phyloP scores from a whole-genome alignment of 2,329 filamentous ascomycete species.

The Penicillium decumbens region DNA sequence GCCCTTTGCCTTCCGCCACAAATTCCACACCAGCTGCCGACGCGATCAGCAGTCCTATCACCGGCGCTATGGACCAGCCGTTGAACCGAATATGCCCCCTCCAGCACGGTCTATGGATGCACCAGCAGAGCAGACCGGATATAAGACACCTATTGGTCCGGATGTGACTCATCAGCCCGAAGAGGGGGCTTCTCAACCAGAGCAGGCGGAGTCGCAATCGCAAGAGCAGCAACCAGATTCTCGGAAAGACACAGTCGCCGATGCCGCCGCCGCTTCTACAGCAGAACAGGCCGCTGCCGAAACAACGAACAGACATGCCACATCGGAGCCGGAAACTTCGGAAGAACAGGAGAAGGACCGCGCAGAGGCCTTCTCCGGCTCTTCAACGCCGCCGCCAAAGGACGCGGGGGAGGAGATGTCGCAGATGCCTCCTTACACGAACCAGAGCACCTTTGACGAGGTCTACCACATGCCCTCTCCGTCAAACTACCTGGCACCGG shows the following conservation, averaged over 20 bases:
- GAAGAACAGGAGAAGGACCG: constrained; percentile 22
- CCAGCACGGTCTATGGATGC: constrained; percentile 30
- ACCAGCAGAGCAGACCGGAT: constrained; percentile 13
- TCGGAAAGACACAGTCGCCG: constrained; percentile 2
- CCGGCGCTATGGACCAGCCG: constrained; percentile 46
- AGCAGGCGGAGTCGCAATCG: constrained; percentile 14
- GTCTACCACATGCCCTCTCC: constrained; percentile 43
- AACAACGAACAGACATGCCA: constrained; percentile 9
- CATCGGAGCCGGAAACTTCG: constrained; percentile 20
- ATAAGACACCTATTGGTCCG: constrained; percentile 6
- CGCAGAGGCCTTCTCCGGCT: constrained; percentile 6
- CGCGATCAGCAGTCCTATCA: constrained; percentile 40
- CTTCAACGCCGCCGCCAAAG: constrained; percentile 8
- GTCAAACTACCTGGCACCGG: constrained; percentile 31
- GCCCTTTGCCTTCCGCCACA: constrained; percentile 29
- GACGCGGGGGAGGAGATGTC: constrained; percentile 14
- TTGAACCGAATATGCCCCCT: constrained; percentile 40
- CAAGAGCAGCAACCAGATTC: constrained; percentile 9
- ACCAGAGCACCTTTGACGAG: constrained; percentile 32
- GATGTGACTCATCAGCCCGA: constrained; percentile 1
- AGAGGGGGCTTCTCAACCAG: constrained; percentile 2
- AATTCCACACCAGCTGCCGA: constrained; percentile 37
- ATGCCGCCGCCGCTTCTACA: constrained; percentile 9
- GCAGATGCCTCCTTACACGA: constrained; percentile 15
- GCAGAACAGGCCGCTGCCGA: constrained; percentile 15